phyloP scores from a whole-genome alignment of 208 protist genomes.

The Trypanosoma theileri region DNA sequence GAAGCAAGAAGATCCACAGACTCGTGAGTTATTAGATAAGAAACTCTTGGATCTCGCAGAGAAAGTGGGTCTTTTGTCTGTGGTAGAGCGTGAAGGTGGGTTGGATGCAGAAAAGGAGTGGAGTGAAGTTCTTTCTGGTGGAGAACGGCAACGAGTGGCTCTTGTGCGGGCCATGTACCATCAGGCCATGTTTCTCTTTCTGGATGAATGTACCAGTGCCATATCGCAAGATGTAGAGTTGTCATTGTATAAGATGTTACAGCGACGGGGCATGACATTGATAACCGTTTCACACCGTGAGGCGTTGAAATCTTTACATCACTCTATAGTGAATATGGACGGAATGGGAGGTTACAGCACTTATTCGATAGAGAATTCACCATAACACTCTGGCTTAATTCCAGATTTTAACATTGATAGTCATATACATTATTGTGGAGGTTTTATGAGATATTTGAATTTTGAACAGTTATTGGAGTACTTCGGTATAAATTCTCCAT shows the following conservation, averaged over 20 bases:
- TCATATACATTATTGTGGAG: neutral
- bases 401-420: too few species aligned
- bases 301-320: conserved; percentile 61
- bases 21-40: conserved; percentile 42
- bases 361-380: conserved; percentile 1
- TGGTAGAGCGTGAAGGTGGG: conserved; percentile 84
- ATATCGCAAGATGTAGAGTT: conserved; percentile 85
- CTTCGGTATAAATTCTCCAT: neutral
- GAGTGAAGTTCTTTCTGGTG: conserved; percentile 86
- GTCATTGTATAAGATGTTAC: conserved; percentile 61
- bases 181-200: conserved; percentile 74
- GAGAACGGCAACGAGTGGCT: conserved; percentile 87
- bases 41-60: conserved; percentile 43
- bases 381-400: neutral
- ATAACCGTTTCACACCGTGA: conserved; percentile 86
- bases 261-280: conserved; percentile 73
- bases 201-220: conserved; percentile 92
- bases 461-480: neutral
- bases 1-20: conserved; percentile 16
- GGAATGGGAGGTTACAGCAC: conserved; percentile 59
- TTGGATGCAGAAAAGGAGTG: conserved; percentile 74
- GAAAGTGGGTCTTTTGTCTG: conserved; percentile 49
- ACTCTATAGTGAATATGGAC: conserved; percentile 56
- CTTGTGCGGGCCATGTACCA: conserved; percentile 82
- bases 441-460: neutral